These are phyloP conservation scores for Plantago major DNA, from an alignment of 257 asterid genomes.

Conservation along the genomic window DNA sequence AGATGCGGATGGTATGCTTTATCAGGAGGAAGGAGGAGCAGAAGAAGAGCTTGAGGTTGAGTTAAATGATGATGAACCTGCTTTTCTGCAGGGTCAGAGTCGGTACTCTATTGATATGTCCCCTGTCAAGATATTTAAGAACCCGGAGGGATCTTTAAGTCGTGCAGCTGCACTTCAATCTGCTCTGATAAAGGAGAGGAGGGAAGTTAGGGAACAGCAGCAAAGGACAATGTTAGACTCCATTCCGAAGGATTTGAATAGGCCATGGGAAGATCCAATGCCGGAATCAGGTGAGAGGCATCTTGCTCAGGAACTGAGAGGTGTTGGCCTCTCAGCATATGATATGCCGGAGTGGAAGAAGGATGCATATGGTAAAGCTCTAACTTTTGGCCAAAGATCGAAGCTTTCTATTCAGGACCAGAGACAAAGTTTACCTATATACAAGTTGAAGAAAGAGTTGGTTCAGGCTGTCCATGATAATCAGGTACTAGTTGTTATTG, in stretches of 20 bases:
- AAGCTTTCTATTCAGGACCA: conserved; percentile 92
- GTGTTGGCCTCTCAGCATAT: conserved; percentile 93
- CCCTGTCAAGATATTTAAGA: conserved; percentile 90
- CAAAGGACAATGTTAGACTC: conserved; percentile 94
- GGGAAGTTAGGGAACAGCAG: conserved; percentile 94
- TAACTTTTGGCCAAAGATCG: conserved; percentile 91
- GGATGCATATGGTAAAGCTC: conserved; percentile 87
- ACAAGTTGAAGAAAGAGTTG: conserved; percentile 78
- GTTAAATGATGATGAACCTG: conserved; percentile 88
- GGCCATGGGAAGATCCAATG: conserved; percentile 99
- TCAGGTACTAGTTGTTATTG: conserved; percentile 90
- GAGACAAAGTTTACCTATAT: conserved; percentile 82
- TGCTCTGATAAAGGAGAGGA: conserved; percentile 84
- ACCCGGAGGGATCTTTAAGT: conserved; percentile 91
- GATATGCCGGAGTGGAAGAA: conserved; percentile 99
- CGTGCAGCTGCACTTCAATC: conserved; percentile 96
- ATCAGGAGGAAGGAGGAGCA: conserved; percentile 90
- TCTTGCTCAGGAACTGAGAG: conserved; percentile 92
- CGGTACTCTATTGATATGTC: conserved; percentile 79
- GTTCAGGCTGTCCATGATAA: conserved; percentile 83
- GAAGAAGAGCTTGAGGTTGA: conserved; percentile 95
- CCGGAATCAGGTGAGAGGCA: conserved; percentile 99
- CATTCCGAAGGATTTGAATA: conserved; percentile 92
- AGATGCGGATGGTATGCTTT: conserved; percentile 72
- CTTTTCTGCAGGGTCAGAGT: conserved; percentile 82